Conservation (phyloP, 441 rosid species). For the Iberis amara region DNA sequence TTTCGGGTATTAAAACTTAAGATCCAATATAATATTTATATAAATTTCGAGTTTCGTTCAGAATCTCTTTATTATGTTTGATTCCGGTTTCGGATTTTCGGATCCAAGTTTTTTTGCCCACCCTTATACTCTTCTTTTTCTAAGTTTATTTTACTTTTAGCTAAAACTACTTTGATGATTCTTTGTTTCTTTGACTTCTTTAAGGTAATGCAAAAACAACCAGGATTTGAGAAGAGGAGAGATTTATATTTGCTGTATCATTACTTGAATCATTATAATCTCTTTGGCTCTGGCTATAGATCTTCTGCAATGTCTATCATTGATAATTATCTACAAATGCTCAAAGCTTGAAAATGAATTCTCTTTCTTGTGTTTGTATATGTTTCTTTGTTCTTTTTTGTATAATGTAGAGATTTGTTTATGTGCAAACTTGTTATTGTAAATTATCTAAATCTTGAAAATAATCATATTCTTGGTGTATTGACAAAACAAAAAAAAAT, state of each 20-base stretch:
- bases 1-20: no score
- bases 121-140: no score
- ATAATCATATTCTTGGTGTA: neutral
- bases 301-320: constrained; percentile 78
- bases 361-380: neutral
- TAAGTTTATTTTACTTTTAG: no score
- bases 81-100: no score
- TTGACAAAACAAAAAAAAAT: no score
- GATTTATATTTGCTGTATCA: constrained; percentile 75
- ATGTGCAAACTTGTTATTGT: neutral
- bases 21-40: no score
- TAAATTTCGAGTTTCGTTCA: no score
- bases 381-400: neutral
- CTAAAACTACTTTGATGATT: neutral
- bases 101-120: no score
- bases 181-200: neutral
- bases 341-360: constrained; percentile 36
- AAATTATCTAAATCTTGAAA: neutral
- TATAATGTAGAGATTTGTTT: neutral
- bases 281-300: constrained; percentile 81
- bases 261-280: constrained; percentile 87
- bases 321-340: constrained; percentile 61
- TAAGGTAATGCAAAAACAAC: constrained; percentile 83
- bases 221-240: constrained; percentile 74
- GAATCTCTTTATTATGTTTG: no score